Evolutionary conservation across 805 yeast genomes (phyloP), one percentile per base, ranked within the genome.

Genomic region (Candida michaelii): DNA sequence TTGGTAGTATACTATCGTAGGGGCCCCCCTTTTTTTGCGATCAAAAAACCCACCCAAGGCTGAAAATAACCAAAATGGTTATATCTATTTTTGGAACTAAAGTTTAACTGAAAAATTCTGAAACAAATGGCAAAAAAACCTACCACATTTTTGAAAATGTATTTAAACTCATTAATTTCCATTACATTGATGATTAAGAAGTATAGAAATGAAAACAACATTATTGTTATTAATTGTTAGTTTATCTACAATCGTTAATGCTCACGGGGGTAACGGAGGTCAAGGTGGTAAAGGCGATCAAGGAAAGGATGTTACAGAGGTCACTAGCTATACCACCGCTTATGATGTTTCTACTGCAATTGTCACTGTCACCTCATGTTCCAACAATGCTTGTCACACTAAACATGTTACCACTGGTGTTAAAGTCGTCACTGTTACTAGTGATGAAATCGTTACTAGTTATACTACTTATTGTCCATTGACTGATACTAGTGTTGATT

Each of bases 391-490:
- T 10, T 55, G 58, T 40, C 31, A 13, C 31, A 46, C 56, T 17
- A 42, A 56, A 30, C 41, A 54, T 13, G 56, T 51, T 23, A 47
- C 56, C 5, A 60, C 67, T 14, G 65, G 66, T 52, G 54, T 57
- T 14, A 56, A 59, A 9, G 30, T 24, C 10, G 30, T 36, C 16
- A 27, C 32, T 27, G 24, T 36, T 8, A 36, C 32, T 19, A 15
- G 25, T 15, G 34, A 19, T 13, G 29, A 29, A 14, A 17, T 41
- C 5, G 41, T 42, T 18, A 56, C 66, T 14, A 47, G 50, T 14
- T 60, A 51, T 51, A 52, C 62, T 30, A 58, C 64, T 24, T 55
- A 50, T 44, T 55, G 59, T 46, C 61, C 65, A 31, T 39, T 51
- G 23, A 21, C 23, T 6, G 23, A 21, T 21, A 21, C 23, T 21